Evolutionary conservation across 306 rosid genomes (phyloP).

Genomic region (Notholithocarpus densiflorus): DNA sequence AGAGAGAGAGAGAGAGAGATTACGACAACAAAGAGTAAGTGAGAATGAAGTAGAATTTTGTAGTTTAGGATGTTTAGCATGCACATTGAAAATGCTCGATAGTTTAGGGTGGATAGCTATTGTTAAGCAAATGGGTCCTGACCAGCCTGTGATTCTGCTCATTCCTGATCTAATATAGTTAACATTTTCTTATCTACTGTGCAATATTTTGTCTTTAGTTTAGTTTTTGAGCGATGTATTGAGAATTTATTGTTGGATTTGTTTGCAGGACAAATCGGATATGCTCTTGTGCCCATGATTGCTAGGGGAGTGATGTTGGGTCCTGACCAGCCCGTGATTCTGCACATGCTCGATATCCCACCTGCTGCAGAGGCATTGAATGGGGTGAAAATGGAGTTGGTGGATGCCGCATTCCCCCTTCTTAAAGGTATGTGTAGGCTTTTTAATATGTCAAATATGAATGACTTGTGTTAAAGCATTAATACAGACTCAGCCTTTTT

Average conservation of each 20-base stretch:
- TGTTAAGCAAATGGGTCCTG: too few relatives aligned
- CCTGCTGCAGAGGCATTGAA: slow-evolving; percentile 93
- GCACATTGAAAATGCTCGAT: too few relatives aligned
- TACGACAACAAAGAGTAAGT: too few relatives aligned
- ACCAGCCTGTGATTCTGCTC: too few relatives aligned
- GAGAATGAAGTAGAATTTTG: too few relatives aligned
- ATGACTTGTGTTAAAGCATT: not conserved
- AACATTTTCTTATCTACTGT: not conserved
- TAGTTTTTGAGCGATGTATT: not conserved
- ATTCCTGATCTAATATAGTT: not conserved
- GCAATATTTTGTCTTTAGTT: not conserved
- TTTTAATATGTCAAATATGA: not conserved
- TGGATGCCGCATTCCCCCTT: slow-evolving; percentile 93
- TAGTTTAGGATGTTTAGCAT: too few relatives aligned
- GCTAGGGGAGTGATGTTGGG: slow-evolving; percentile 98
- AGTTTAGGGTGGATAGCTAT: too few relatives aligned
- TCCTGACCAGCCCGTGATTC: slow-evolving; percentile 87
- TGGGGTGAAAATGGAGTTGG: slow-evolving; percentile 91
- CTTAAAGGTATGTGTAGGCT: slow-evolving; percentile 53
- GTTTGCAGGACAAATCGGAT: slow-evolving; percentile 93
- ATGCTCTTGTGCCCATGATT: slow-evolving; percentile 98
- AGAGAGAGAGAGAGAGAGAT: too few relatives aligned
- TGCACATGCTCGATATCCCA: slow-evolving; percentile 90
- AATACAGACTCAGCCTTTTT: not conserved
- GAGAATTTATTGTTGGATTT: slow-evolving; percentile 21